Evolutionary conservation across 495 filamentous ascomycete species (phyloP).

Genomic region (Penicillium mononematosum): DNA sequence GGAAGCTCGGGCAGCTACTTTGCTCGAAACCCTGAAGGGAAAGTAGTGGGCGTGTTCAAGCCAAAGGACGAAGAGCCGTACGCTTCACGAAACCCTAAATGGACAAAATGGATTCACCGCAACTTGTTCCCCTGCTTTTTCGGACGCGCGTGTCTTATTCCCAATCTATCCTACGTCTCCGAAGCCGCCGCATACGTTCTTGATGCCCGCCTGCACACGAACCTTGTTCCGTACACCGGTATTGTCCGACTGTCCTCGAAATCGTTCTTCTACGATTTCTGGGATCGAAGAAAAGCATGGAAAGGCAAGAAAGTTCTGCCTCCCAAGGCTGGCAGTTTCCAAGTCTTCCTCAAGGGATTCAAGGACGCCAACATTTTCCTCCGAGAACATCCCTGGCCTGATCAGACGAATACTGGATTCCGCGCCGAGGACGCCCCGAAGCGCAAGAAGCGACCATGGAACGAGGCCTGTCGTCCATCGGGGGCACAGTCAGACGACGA

Average conservation of each 20-base stretch:
- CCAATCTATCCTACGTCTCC: constrained; percentile 98
- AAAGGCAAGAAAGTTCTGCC: constrained; percentile 85
- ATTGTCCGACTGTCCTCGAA: constrained; percentile 93
- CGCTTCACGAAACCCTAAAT: constrained; percentile 86
- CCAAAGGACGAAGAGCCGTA: constrained; percentile 99
- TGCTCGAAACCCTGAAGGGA: constrained; percentile 84
- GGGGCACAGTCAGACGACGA: constrained; percentile 64
- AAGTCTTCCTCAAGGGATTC: constrained; percentile 94
- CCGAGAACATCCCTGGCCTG: constrained; percentile 96
- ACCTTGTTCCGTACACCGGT: constrained; percentile 94
- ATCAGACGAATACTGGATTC: constrained; percentile 78
- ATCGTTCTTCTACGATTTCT: constrained; percentile 97
- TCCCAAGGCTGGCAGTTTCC: constrained; percentile 90
- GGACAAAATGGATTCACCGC: constrained; percentile 94
- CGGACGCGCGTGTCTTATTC: constrained; percentile 91
- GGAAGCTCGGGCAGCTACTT: constrained; percentile 98
- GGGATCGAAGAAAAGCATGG: constrained; percentile 87
- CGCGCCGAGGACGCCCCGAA: constrained; percentile 67
- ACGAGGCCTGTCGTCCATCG: constrained; percentile 78
- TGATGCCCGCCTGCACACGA: constrained; percentile 83
- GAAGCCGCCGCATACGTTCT: constrained; percentile 96
- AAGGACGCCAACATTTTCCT: constrained; percentile 96
- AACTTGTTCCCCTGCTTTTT: constrained; percentile 98
- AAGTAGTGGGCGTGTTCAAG: constrained; percentile 97
- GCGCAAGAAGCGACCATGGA: constrained; percentile 76